These are phyloP conservation scores for Pseudonectria buxi DNA, from an alignment of 2,329 filamentous ascomycete genomes.

Conservation along the genomic window DNA sequence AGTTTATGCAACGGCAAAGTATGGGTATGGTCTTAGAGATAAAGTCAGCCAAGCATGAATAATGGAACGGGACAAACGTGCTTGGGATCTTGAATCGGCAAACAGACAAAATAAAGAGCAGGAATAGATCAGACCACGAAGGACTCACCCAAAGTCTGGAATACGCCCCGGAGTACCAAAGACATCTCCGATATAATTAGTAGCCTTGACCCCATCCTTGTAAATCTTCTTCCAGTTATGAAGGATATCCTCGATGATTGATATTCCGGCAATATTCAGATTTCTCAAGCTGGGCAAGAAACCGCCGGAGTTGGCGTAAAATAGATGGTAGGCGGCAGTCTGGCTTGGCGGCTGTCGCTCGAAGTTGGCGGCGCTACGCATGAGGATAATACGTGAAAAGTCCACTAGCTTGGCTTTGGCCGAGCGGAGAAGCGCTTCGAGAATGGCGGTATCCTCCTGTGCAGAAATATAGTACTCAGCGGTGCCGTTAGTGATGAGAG, in stretches of 20 bases:
- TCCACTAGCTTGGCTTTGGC: constrained; percentile 6
- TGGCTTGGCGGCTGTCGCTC: constrained; percentile 10
- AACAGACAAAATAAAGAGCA: too few species aligned
- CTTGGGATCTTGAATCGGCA: too few species aligned
- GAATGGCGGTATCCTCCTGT: constrained; percentile 9
- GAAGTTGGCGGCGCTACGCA: constrained; percentile 10
- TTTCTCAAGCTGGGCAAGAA: constrained; percentile 6
- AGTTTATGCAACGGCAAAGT: too few species aligned
- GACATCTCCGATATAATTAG: constrained; percentile 12
- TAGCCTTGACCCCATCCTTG: constrained; percentile 2
- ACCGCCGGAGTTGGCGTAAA: constrained; percentile 6
- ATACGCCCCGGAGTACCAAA: constrained; percentile 10
- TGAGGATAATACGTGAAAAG: constrained; percentile 10
- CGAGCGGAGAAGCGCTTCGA: constrained; percentile 5
- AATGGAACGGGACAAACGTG: too few species aligned
- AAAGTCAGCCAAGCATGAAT: too few species aligned
- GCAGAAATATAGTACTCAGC: constrained; percentile 12
- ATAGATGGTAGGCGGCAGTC: constrained; percentile 5
- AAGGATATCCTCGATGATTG: constrained; percentile 9
- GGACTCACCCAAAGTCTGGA: constrained; percentile 6
- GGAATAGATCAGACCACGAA: too few species aligned
- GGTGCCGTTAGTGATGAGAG: constrained; percentile 5
- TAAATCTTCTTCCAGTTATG: constrained; percentile 5
- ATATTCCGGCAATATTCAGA: constrained; percentile 7
- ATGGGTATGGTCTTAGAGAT: too few species aligned